phyloP scores from a whole-genome alignment of 129 eudicot species.

The Flaveria robusta region DNA sequence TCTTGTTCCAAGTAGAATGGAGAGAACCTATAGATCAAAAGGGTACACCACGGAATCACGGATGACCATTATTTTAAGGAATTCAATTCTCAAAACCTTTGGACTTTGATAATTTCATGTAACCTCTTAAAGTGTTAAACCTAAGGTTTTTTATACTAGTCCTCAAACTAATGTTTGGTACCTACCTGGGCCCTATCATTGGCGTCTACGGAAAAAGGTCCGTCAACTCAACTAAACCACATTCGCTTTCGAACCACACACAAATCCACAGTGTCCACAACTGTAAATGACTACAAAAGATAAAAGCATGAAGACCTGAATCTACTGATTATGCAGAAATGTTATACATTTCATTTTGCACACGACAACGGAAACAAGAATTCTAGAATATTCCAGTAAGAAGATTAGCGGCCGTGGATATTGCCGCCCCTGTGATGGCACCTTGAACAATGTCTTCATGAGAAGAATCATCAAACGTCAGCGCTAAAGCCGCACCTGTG shows the following conservation, averaged over 20 bases:
- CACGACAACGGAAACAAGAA: neutral
- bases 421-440: conserved; percentile 90
- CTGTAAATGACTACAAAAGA: neutral
- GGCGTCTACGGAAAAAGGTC: neutral
- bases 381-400: conserved; percentile 74
- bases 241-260: neutral
- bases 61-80: too few relatives aligned
- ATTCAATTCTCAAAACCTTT: too few relatives aligned
- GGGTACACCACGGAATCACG: too few relatives aligned
- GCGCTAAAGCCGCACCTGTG: conserved; percentile 75
- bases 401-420: conserved; percentile 85
- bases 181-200: too few relatives aligned
- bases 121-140: too few relatives aligned
- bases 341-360: conserved; percentile 20
- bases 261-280: neutral
- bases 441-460: conserved; percentile 85
- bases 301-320: conserved; percentile 12
- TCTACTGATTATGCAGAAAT: conserved; percentile 20
- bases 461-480: conserved; percentile 64
- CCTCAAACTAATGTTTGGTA: too few relatives aligned
- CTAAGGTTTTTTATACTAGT: too few relatives aligned
- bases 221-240: neutral
- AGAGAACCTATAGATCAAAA: too few relatives aligned
- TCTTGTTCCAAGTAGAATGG: too few relatives aligned
- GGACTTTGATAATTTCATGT: too few relatives aligned